Evolutionary conservation across 2,329 filamentous ascomycete genomes (phyloP), one percentile per base, ranked within the genome.

Genomic region (Hypoxylon sp.): DNA sequence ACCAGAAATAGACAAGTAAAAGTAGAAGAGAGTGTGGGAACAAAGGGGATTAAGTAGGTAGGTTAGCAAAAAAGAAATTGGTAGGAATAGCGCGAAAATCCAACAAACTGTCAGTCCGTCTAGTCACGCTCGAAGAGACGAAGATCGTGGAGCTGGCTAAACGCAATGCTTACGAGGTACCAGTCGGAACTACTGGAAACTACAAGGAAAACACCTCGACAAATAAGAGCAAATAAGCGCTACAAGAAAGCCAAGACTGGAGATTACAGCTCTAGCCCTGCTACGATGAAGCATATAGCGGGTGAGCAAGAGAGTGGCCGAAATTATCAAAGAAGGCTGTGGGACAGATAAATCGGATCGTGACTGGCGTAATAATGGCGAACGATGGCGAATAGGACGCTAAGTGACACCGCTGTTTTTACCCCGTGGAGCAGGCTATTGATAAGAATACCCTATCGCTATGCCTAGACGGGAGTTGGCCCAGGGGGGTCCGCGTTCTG

Each of bases 81-180:
- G 42, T 27, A 57, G 50, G 29, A 51, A 44, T 54, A 67, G 68
- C 27, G 51, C 37, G 27, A 67, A 47, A 66, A 17, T 51, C 48
- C 37, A 61, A 61, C 50, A 47, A 52, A 37, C 47, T 53, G 44
- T 60, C 53, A 59, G 54, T 63, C 59, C 42, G 56, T 51, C 58
- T 59, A 62, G 51, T 42, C 60, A 66, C 58, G 63, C 58, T 65
- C 56, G 57, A 21, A 21, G 66, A 70, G 59, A 68, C 29, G 61
- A 68, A 67, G 67, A 72, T 71, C 71, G 62, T 70, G 67, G 69
- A 71, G 54, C 66, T 69, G 68, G 64, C 67, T 72, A 70, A 70
- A 67, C 44, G 44, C 31, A 64, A 59, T 29, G 59, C 61, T 67
- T 68, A 70, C 69, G 54, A 62, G 58, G 53, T 39, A 27, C 56